Conservation (phyloP, 257 asterid genomes). For the Mentha longifolia region DNA sequence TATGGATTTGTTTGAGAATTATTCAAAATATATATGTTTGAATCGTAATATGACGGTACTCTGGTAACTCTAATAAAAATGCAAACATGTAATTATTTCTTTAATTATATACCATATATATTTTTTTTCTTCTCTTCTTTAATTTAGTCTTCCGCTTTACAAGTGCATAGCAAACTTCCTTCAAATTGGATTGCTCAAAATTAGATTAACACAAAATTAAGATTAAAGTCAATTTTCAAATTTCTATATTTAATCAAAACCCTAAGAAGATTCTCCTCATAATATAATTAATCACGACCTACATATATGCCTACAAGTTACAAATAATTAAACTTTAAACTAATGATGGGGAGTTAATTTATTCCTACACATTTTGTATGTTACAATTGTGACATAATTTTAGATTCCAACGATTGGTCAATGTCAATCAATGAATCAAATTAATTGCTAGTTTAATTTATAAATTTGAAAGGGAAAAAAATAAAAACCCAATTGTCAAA, state of each 20-base stretch:
- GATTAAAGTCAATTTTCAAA: too few relatives aligned
- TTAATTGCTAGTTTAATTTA: constrained; percentile 4
- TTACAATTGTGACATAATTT: background rate
- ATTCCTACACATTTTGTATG: background rate
- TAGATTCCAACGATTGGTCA: background rate
- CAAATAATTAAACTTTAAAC: background rate
- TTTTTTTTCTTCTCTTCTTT: too few relatives aligned
- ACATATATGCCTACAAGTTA: background rate
- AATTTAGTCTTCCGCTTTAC: too few relatives aligned
- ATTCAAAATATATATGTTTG: too few relatives aligned
- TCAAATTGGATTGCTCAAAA: too few relatives aligned
- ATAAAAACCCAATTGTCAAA: background rate
- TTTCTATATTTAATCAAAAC: too few relatives aligned
- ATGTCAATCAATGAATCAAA: constrained; percentile 21
- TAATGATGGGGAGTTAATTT: too few relatives aligned
- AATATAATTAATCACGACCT: background rate
- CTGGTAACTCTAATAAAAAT: too few relatives aligned
- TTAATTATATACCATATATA: background rate
- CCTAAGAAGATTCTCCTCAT: background rate
- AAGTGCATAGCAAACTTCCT: too few relatives aligned
- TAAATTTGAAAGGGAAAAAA: background rate
- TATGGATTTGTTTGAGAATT: too few relatives aligned
- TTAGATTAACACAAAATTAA: too few relatives aligned
- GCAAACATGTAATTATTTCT: background rate
- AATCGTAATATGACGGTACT: too few relatives aligned